phyloP scores from a whole-genome alignment of 768 basidiomycete species.

The Asterophora parasitica region DNA sequence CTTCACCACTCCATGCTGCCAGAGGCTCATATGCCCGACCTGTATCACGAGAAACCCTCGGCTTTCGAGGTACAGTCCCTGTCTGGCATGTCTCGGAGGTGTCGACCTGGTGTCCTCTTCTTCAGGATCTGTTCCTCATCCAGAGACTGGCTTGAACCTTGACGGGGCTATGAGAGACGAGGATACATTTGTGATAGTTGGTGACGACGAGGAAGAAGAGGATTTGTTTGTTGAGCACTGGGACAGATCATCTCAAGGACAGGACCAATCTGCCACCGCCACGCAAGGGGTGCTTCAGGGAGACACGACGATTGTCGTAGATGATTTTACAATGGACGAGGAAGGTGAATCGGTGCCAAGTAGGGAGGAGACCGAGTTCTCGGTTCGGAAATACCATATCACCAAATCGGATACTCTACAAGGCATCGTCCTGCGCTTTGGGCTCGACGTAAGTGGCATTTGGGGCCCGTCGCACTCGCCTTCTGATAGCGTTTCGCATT shows the following conservation, averaged over 20 bases:
- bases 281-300: background rate
- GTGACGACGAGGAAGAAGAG: slow-evolving; percentile 40
- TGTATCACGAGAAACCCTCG: slow-evolving; percentile 61
- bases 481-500: background rate
- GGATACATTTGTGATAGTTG: slow-evolving; percentile 62
- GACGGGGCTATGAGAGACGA: slow-evolving; percentile 57
- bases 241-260: background rate
- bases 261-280: background rate
- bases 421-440: slow-evolving; percentile 58
- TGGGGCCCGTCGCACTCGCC: background rate
- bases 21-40: slow-evolving; percentile 54
- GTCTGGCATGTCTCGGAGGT: slow-evolving; percentile 62
- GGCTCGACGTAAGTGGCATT: slow-evolving; percentile 50
- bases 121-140: slow-evolving; percentile 9
- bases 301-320: background rate
- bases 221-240: background rate
- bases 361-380: background rate
- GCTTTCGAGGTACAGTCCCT: slow-evolving; percentile 65
- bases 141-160: slow-evolving; percentile 28
- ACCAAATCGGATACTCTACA: slow-evolving; percentile 54
- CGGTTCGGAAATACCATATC: slow-evolving; percentile 46
- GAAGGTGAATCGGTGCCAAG: background rate
- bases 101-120: slow-evolving; percentile 32
- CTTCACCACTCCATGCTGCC: slow-evolving; percentile 61
- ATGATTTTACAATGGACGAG: background rate